Percentiles rank a stretch among this genome's conserved stretches.
These are phyloP conservation scores for Paramecium sexaurelia DNA, from an alignment of 73 alveolate genomes.

Conservation along the genomic window DNA sequence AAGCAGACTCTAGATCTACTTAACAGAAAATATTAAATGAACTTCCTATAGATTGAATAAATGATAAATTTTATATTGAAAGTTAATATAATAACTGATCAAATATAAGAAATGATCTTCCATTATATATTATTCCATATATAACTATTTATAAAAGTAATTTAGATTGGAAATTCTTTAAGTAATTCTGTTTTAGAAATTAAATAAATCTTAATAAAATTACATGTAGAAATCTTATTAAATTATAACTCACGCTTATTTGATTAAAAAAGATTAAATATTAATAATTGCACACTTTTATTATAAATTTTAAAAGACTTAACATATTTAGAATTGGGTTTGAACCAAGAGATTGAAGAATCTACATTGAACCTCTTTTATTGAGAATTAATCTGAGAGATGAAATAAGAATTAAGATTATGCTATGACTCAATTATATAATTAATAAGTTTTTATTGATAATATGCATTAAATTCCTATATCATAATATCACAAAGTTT, in stretches of 20 bases:
- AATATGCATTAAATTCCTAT: constrained; percentile 10
- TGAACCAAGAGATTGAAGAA: no score
- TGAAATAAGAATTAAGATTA: background rate
- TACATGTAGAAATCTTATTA: no score
- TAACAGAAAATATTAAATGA: constrained; percentile 31
- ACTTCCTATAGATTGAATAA: constrained; percentile 48
- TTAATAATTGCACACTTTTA: no score
- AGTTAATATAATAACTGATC: background rate
- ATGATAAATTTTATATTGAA: background rate
- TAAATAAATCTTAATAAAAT: no score
- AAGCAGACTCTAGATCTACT: background rate
- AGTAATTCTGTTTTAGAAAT: no score
- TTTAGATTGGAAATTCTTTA: no score
- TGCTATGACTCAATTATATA: background rate
- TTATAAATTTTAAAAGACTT: no score
- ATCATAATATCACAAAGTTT: background rate
- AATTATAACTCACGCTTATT: no score
- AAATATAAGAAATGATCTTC: background rate
- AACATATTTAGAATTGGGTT: no score
- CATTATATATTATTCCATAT: background rate
- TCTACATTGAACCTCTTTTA: no score
- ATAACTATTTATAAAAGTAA: no score
- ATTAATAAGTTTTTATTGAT: constrained; percentile 17
- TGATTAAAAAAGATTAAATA: no score
- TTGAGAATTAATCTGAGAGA: background rate